These are phyloP conservation scores for Alternaria gaisen DNA, from an alignment of 2,329 filamentous ascomycete genomes.

Conservation along the genomic window DNA sequence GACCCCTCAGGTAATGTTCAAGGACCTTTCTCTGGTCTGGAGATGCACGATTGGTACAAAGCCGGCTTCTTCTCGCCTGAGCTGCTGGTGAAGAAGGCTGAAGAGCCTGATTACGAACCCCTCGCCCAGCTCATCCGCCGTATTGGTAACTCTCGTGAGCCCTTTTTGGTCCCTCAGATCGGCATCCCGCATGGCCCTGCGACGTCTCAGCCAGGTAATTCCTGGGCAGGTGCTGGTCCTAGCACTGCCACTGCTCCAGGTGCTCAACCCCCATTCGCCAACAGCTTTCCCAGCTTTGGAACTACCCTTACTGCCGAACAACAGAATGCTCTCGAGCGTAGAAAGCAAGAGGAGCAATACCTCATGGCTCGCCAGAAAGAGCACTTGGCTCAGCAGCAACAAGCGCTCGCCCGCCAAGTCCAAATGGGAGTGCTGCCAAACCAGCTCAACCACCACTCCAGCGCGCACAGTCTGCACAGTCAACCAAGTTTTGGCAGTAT, in stretches of 20 bases:
- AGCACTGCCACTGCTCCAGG: slow-evolving; percentile 50
- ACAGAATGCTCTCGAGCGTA: slow-evolving; percentile 93
- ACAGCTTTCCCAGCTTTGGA: slow-evolving; percentile 94
- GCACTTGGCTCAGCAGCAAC: slow-evolving; percentile 85
- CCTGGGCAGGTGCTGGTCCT: slow-evolving; percentile 53
- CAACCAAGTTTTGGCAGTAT: slow-evolving; percentile 97
- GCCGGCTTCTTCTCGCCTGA: slow-evolving; percentile 97
- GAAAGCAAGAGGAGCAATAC: slow-evolving; percentile 98
- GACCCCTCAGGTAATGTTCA: slow-evolving; percentile 93
- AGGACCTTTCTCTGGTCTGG: slow-evolving; percentile 92
- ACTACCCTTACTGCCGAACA: slow-evolving; percentile 96
- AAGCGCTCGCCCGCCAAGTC: slow-evolving; percentile 75
- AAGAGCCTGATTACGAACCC: slow-evolving; percentile 93
- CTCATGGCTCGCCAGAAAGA: slow-evolving; percentile 96
- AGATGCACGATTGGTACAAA: slow-evolving; percentile 99
- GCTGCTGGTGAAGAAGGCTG: slow-evolving; percentile 90
- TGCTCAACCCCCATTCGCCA: slow-evolving; percentile 83
- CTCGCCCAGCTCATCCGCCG: slow-evolving; percentile 92
- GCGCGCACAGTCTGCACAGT: slow-evolving; percentile 93
- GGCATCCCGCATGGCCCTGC: slow-evolving; percentile 89
- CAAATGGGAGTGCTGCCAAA: slow-evolving; percentile 65
- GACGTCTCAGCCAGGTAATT: slow-evolving; percentile 56
- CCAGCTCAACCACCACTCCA: slow-evolving; percentile 88
- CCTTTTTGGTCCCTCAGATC: slow-evolving; percentile 96
- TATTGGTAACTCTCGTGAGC: slow-evolving; percentile 96